Evolutionary conservation across 768 basidiomycete genomes (phyloP).

Genomic region (Rhodotorula toruloides): DNA sequence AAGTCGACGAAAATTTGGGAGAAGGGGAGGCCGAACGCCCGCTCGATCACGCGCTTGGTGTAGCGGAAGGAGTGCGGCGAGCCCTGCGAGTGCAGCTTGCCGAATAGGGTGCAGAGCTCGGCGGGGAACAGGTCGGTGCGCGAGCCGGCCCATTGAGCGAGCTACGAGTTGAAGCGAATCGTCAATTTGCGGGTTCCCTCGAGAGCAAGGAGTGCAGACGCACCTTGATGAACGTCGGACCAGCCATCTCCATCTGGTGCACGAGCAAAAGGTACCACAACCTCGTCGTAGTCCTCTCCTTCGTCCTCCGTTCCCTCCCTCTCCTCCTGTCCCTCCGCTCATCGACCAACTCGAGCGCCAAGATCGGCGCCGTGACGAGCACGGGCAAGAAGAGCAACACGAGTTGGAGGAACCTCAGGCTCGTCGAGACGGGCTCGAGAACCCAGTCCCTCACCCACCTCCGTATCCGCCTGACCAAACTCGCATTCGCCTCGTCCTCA

Average conservation of each 20-base stretch:
- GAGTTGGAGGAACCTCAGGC: conserved; percentile 74
- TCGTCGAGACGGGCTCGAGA: conserved; percentile 80
- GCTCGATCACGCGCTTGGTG: conserved; percentile 74
- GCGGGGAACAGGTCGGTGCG: conserved; percentile 88
- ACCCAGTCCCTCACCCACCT: conserved; percentile 49
- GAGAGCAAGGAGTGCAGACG: conserved; percentile 29
- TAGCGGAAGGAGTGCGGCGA: conserved; percentile 72
- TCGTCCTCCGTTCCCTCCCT: conserved; percentile 44
- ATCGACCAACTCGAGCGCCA: conserved; percentile 52
- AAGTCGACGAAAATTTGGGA: conserved; percentile 87
- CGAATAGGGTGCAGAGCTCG: conserved; percentile 73
- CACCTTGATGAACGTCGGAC: conserved; percentile 96
- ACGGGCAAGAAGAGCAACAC: conserved; percentile 81
- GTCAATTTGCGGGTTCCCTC: not conserved
- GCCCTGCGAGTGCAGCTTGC: conserved; percentile 80
- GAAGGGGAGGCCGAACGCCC: conserved; percentile 75
- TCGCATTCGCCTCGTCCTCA: not conserved
- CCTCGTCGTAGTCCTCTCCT: conserved; percentile 51
- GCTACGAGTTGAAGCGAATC: conserved; percentile 49
- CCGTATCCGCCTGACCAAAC: conserved; percentile 7
- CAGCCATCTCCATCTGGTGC: conserved; percentile 82
- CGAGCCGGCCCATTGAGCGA: conserved; percentile 98
- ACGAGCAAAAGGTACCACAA: conserved; percentile 97
- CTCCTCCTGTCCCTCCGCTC: conserved; percentile 49
- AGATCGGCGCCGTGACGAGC: conserved; percentile 73